These are phyloP conservation scores for Leishmania tropica DNA, from an alignment of 208 protist species.

Conservation along the genomic window DNA sequence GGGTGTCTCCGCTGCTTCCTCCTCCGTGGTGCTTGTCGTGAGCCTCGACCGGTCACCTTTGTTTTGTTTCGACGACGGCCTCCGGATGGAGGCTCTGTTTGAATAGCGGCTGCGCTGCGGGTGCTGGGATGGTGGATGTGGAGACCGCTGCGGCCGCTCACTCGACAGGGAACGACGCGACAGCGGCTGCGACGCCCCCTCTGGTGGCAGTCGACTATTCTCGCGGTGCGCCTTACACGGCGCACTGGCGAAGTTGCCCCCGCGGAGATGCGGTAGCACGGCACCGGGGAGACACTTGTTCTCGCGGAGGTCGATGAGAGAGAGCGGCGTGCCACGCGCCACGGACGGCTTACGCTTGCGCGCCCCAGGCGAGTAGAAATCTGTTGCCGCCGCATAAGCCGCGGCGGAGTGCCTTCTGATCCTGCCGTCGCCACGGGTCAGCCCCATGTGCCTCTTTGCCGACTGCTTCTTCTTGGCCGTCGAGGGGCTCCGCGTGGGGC, in stretches of 20 bases:
- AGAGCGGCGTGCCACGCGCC: conserved; percentile 14
- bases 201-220: background rate
- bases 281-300: background rate
- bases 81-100: background rate
- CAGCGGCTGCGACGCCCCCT: background rate
- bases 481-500: background rate
- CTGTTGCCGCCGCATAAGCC: background rate
- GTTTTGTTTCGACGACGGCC: background rate
- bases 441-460: background rate
- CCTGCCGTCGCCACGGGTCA: background rate
- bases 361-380: background rate
- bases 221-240: conserved; percentile 2
- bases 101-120: background rate
- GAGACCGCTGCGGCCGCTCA: background rate
- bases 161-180: background rate
- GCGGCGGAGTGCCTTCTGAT: background rate
- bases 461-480: background rate
- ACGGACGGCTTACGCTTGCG: conserved; percentile 1
- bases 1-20: background rate
- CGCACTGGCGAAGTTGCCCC: conserved; percentile 4
- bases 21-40: background rate
- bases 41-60: background rate
- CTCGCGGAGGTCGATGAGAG: conserved; percentile 2
- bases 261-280: conserved; percentile 2
- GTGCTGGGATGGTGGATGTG: background rate